Evolutionary conservation across 805 yeast genomes (phyloP).

Genomic region (Ogataea nonfermentans): DNA sequence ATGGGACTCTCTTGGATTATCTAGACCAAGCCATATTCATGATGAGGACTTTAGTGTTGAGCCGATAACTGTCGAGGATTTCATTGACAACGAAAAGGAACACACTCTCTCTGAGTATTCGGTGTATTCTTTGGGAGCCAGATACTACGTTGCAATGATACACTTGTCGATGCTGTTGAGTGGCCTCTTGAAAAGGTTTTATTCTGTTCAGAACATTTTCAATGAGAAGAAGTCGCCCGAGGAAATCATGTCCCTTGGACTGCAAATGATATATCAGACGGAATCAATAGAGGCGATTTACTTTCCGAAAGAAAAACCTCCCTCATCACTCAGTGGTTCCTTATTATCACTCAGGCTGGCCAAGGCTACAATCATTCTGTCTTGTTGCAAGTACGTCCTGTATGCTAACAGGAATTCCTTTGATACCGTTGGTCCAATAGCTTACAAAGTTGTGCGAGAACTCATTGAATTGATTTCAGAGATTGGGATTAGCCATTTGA

Average conservation of each 20-base stretch:
- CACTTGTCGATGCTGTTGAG: slow-evolving; percentile 5
- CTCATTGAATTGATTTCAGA: slow-evolving; percentile 2
- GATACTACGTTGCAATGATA: slow-evolving; percentile 6
- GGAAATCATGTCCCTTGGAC: neutral
- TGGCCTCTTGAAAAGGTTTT: slow-evolving; percentile 1
- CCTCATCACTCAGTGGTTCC: neutral
- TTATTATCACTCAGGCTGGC: slow-evolving; percentile 7
- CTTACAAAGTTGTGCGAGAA: neutral
- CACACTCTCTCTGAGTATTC: slow-evolving; percentile 24
- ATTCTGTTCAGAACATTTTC: slow-evolving; percentile 3
- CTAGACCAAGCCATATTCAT: slow-evolving; percentile 32
- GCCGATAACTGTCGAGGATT: slow-evolving; percentile 61
- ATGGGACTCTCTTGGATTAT: slow-evolving; percentile 34
- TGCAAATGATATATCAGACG: slow-evolving; percentile 4
- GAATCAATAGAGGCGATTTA: slow-evolving; percentile 6
- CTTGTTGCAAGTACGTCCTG: slow-evolving; percentile 6
- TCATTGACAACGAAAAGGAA: slow-evolving; percentile 47
- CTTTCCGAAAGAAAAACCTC: slow-evolving; percentile 5
- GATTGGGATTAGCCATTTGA: slow-evolving; percentile 6
- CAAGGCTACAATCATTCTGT: slow-evolving; percentile 3
- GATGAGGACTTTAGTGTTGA: slow-evolving; percentile 58
- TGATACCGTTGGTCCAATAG: neutral
- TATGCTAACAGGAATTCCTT: neutral
- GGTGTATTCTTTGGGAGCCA: slow-evolving; percentile 2
- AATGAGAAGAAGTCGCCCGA: neutral